Evolutionary conservation across 1,284 basidiomycete genomes (phyloP).

Genomic region (Ganoderma lingzhi): DNA sequence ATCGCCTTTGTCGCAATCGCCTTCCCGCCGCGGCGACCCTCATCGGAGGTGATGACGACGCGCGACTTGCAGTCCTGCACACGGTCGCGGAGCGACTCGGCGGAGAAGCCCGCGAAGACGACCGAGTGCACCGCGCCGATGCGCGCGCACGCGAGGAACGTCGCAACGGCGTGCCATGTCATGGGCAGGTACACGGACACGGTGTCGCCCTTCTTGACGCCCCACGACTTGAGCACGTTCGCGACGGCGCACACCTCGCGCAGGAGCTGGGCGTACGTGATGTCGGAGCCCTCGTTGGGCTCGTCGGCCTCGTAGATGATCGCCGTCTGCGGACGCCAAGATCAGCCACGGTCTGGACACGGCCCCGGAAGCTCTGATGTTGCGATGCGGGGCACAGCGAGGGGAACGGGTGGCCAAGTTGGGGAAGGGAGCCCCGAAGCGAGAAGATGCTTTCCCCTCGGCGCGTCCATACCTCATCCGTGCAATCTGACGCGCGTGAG

Average conservation of each 20-base stretch:
- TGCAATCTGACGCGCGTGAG: conserved; percentile 2
- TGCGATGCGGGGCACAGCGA: neutral
- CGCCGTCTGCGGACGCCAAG: conserved; percentile 62
- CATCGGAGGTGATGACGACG: conserved; percentile 96
- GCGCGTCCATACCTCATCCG: conserved; percentile 1
- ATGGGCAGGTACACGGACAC: conserved; percentile 92
- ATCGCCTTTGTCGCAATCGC: conserved; percentile 96
- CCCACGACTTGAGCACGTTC: conserved; percentile 91
- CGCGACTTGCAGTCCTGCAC: conserved; percentile 90
- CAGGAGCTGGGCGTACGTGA: conserved; percentile 89
- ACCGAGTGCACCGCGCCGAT: conserved; percentile 99
- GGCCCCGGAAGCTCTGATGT: neutral
- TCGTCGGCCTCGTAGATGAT: conserved; percentile 99
- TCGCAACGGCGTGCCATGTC: conserved; percentile 94
- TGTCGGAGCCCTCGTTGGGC: conserved; percentile 80
- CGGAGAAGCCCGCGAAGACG: conserved; percentile 97
- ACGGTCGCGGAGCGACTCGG: conserved; percentile 96
- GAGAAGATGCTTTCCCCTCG: neutral
- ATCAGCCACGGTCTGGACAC: neutral
- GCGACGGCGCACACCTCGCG: conserved; percentile 91
- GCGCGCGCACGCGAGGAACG: conserved; percentile 97
- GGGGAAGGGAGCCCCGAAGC: neutral
- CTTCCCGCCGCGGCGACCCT: conserved; percentile 95
- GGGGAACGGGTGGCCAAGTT: neutral
- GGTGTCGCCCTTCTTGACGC: conserved; percentile 96